These are phyloP conservation scores for Kurtzmaniella natalensis DNA, from an alignment of 1,139 yeast species.

Conservation along the genomic window DNA sequence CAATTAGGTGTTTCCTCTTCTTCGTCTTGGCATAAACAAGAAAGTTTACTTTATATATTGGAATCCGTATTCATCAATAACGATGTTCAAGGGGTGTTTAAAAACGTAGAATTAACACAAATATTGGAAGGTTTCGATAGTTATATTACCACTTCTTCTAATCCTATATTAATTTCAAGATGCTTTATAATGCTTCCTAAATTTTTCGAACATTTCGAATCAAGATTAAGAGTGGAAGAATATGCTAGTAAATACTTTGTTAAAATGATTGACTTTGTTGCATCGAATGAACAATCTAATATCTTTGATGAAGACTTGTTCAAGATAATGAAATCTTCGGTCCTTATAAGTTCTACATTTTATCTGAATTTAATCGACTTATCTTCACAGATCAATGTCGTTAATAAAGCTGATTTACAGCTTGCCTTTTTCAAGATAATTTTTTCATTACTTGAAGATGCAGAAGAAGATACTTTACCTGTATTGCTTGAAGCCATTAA, in stretches of 20 bases:
- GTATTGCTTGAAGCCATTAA: constrained; percentile 69
- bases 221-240: constrained; percentile 25
- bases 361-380: constrained; percentile 48
- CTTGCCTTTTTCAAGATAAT: constrained; percentile 24
- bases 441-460: constrained; percentile 47
- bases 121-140: constrained; percentile 21
- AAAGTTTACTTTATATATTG: constrained; percentile 36
- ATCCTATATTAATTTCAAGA: constrained; percentile 39
- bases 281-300: constrained; percentile 13
- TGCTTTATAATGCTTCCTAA: constrained; percentile 50
- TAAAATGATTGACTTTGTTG: constrained; percentile 27
- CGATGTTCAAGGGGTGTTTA: constrained; percentile 23
- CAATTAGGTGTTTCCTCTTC: constrained; percentile 10
- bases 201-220: constrained; percentile 49
- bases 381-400: constrained; percentile 12
- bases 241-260: constrained; percentile 37
- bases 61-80: constrained; percentile 45
- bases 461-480: constrained; percentile 81
- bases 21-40: constrained; percentile 24
- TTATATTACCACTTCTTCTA: constrained; percentile 14
- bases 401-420: constrained; percentile 21
- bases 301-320: constrained; percentile 16
- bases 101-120: constrained; percentile 16
- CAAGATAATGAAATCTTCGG: constrained; percentile 37
- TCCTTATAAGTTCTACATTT: constrained; percentile 51